Conservation (phyloP, 768 basidiomycete genomes). For the Lentinula lateritia region DNA sequence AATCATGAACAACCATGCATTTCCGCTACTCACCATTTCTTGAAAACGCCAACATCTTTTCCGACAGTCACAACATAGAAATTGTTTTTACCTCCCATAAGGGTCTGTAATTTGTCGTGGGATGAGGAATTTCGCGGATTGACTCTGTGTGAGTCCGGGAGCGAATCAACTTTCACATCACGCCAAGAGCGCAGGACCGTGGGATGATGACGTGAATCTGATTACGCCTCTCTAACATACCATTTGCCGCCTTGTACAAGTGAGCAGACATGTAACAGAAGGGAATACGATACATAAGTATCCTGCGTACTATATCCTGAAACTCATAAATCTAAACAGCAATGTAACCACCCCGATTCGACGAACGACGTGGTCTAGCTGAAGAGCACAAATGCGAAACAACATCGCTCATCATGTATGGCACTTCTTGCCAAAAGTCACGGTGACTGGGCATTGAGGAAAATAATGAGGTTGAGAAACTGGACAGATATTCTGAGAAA, state of each 20-base stretch:
- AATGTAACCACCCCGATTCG: constrained; percentile 70
- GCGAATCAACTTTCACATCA: neutral
- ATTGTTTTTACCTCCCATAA: constrained; percentile 8
- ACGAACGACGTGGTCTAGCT: constrained; percentile 58
- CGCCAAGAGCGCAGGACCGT: neutral
- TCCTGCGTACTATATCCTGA: neutral
- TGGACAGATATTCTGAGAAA: neutral
- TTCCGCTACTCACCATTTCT: neutral
- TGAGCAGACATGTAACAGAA: neutral
- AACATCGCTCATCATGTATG: constrained; percentile 79
- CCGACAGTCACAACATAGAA: constrained; percentile 24
- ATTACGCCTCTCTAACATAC: too few relatives aligned
- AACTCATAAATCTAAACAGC: constrained; percentile 43
- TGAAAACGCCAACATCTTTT: constrained; percentile 21
- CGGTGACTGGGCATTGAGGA: constrained; percentile 52
- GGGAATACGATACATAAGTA: neutral
- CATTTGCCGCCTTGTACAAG: neutral
- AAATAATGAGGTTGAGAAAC: neutral
- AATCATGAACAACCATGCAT: neutral
- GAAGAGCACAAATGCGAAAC: constrained; percentile 71
- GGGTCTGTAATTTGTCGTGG: neutral
- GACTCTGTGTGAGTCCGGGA: constrained; percentile 6
- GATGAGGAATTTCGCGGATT: neutral
- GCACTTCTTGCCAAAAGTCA: constrained; percentile 88
- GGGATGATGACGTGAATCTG: neutral